Evolutionary conservation across 495 filamentous ascomycete species (phyloP).

Genomic region (Emericellopsis terricola): DNA sequence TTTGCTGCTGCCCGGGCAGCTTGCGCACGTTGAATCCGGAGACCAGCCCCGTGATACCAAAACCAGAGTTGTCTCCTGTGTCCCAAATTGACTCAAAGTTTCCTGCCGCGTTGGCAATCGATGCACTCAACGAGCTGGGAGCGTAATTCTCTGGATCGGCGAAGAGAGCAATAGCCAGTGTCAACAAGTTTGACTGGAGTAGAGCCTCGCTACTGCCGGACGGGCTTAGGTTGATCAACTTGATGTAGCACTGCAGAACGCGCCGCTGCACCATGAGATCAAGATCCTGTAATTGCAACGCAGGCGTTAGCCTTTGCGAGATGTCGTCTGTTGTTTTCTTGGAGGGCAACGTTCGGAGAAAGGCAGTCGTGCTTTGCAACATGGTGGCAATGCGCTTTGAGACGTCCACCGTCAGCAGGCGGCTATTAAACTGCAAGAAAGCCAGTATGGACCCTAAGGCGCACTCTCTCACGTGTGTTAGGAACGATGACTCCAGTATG

Average conservation of each 20-base stretch:
- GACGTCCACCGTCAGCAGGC: conserved; percentile 80
- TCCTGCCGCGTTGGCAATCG: conserved; percentile 80
- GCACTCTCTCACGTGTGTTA: conserved; percentile 91
- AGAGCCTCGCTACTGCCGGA: conserved; percentile 65
- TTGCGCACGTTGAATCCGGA: conserved; percentile 54
- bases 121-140: conserved; percentile 69
- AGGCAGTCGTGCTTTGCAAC: conserved; percentile 89
- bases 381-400: conserved; percentile 83
- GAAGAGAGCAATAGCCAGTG: conserved; percentile 80
- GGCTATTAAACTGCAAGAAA: conserved; percentile 88
- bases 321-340: conserved; percentile 85
- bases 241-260: conserved; percentile 86
- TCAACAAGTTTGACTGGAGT: conserved; percentile 81
- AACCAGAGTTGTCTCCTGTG: conserved; percentile 81
- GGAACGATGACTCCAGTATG: conserved; percentile 73
- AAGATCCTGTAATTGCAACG: conserved; percentile 79
- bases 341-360: conserved; percentile 61
- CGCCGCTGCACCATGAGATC: conserved; percentile 85
- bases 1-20: conserved; percentile 52
- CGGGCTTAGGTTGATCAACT: conserved; percentile 72
- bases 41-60: conserved; percentile 76
- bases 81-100: conserved; percentile 92
- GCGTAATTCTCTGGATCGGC: conserved; percentile 81
- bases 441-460: conserved; percentile 78
- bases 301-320: conserved; percentile 64